Percentiles rank a stretch among this genome's conserved stretches.
Evolutionary conservation across 2,329 filamentous ascomycete species (phyloP).

Genomic region (Mollisiaceae sp.): DNA sequence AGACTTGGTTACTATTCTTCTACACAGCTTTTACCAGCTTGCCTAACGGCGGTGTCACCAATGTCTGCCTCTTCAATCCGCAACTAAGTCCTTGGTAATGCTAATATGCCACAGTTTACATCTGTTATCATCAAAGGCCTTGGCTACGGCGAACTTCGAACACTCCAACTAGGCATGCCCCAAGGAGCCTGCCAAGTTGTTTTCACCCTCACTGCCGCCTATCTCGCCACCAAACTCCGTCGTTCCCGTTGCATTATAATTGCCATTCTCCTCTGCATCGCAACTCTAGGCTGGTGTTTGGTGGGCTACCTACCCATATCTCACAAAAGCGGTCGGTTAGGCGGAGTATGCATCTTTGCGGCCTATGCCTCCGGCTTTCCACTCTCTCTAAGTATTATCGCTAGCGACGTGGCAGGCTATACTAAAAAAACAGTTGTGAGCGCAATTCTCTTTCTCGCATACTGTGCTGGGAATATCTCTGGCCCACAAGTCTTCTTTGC

Average conservation of each 20-base stretch:
- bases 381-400: conserved; percentile 52
- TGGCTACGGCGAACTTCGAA: conserved; percentile 42
- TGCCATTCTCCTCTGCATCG: conserved; percentile 45
- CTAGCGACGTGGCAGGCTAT: conserved; percentile 66
- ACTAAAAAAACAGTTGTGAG: conserved; percentile 69
- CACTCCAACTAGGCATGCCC: conserved; percentile 60
- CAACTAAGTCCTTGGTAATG: background rate
- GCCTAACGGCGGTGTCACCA: conserved; percentile 48
- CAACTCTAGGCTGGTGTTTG: conserved; percentile 64
- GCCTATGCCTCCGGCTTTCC: conserved; percentile 57
- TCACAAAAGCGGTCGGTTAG: conserved; percentile 50
- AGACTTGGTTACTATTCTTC: conserved; percentile 39
- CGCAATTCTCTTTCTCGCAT: conserved; percentile 65
- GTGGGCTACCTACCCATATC: conserved; percentile 60
- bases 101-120: conserved; percentile 36
- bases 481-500: conserved; percentile 65
- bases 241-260: conserved; percentile 27
- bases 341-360: conserved; percentile 64
- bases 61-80: conserved; percentile 32
- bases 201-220: conserved; percentile 21
- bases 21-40: conserved; percentile 42
- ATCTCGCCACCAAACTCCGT: conserved; percentile 22
- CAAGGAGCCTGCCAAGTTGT: conserved; percentile 51
- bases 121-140: conserved; percentile 46
- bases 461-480: conserved; percentile 67